These are phyloP conservation scores for Salicornia ramosissima DNA, from an alignment of 148 eudicot species.

Conservation along the genomic window DNA sequence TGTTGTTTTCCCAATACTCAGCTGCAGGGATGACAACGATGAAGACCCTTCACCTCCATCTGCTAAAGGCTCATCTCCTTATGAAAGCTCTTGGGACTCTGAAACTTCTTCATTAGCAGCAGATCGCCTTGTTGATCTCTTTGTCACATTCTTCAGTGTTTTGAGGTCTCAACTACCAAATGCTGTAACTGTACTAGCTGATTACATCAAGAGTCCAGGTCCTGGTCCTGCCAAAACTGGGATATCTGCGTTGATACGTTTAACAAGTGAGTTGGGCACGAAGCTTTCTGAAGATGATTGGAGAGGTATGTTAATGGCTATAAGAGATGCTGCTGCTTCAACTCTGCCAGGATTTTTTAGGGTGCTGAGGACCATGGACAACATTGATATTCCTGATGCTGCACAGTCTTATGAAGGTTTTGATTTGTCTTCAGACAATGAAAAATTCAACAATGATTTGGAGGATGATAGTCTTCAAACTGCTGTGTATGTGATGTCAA, in stretches of 20 bases:
- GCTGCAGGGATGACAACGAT: slow-evolving; percentile 32
- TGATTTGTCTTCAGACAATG: slow-evolving; percentile 47
- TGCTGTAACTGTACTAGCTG: slow-evolving; percentile 56
- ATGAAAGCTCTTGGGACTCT: slow-evolving; percentile 61
- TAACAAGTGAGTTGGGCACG: slow-evolving; percentile 61
- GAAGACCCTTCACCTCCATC: slow-evolving; percentile 38
- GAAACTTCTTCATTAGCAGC: slow-evolving; percentile 75
- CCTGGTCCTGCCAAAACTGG: slow-evolving; percentile 70
- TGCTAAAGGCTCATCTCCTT: slow-evolving; percentile 31
- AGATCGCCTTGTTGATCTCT: slow-evolving; percentile 67
- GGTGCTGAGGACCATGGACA: slow-evolving; percentile 65
- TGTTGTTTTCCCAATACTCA: slow-evolving; percentile 80
- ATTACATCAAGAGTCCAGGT: slow-evolving; percentile 54
- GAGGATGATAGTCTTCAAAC: slow-evolving; percentile 77
- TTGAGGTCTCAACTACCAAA: slow-evolving; percentile 58
- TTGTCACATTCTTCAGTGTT: slow-evolving; percentile 55
- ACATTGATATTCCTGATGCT: slow-evolving; percentile 51
- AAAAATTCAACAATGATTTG: slow-evolving; percentile 37
- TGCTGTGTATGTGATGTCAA: slow-evolving; percentile 70
- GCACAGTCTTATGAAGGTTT: slow-evolving; percentile 37
- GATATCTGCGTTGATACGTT: slow-evolving; percentile 66
- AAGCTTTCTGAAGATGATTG: slow-evolving; percentile 83
- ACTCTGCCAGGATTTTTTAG: slow-evolving; percentile 58
- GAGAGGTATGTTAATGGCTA: slow-evolving; percentile 61
- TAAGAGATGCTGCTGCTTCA: slow-evolving; percentile 68